A percentile compares a stretch with the other conserved stretches of the same genome.
phyloP scores from a whole-genome alignment of 768 basidiomycete species.

The Tricholoma saponaceum region DNA sequence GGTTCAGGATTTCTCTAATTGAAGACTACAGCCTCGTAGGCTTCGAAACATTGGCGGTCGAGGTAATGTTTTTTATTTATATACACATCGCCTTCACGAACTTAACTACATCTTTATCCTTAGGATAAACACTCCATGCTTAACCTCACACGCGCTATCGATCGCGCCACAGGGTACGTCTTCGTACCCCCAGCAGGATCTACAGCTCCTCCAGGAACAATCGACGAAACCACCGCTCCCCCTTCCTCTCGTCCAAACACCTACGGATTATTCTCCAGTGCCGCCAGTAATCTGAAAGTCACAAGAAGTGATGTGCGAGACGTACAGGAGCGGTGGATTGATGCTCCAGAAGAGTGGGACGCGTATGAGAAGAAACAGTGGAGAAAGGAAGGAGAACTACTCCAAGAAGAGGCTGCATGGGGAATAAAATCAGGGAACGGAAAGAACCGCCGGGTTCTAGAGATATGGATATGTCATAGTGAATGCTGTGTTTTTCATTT shows the following conservation, averaged over 20 bases:
- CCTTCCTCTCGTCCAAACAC: slow-evolving; percentile 55
- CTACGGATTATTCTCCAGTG: slow-evolving; percentile 63
- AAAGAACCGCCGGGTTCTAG: slow-evolving; percentile 12
- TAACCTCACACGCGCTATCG: slow-evolving; percentile 76
- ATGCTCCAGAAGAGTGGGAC: slow-evolving; percentile 78
- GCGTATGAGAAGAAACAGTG: slow-evolving; percentile 75
- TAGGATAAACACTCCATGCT: slow-evolving; percentile 98
- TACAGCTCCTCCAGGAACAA: slow-evolving; percentile 29
- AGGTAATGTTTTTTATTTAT: slow-evolving; percentile 53
- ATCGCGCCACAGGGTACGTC: slow-evolving; percentile 90
- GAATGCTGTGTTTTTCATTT: not conserved
- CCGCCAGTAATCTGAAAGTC: slow-evolving; percentile 50
- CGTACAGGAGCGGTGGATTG: slow-evolving; percentile 94
- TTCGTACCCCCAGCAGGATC: slow-evolving; percentile 58
- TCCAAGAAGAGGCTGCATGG: slow-evolving; percentile 40
- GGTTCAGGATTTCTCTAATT: slow-evolving; percentile 93
- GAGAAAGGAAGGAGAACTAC: slow-evolving; percentile 66
- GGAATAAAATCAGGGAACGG: slow-evolving; percentile 27
- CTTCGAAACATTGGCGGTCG: slow-evolving; percentile 96
- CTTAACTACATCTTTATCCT: not conserved
- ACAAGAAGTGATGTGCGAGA: slow-evolving; percentile 57
- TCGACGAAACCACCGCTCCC: slow-evolving; percentile 32
- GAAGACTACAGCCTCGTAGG: slow-evolving; percentile 94
- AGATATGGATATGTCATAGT: slow-evolving; percentile 11
- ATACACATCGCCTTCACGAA: not conserved